phyloP scores from a whole-genome alignment of 768 basidiomycete species.

The Mrakia hoshinonis region DNA sequence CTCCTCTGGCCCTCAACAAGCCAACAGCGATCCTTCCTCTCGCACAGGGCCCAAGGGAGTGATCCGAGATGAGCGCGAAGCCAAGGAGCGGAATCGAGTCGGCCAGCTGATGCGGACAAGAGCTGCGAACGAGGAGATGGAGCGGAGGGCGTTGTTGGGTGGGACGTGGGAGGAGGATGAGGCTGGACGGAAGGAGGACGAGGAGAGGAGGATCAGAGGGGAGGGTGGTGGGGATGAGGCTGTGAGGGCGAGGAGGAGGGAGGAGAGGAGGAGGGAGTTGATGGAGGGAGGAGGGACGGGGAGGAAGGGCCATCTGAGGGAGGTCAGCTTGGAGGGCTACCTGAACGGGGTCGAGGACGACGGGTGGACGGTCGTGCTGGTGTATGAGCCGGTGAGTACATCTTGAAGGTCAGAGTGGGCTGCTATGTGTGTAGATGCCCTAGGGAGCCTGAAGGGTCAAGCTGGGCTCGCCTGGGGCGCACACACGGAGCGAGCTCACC shows the following conservation, averaged over 20 bases:
- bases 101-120: constrained; percentile 6
- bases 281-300: not conserved
- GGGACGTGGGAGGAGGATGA: constrained; percentile 27
- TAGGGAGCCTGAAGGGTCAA: not conserved
- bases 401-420: too few species aligned
- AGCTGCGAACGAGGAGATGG: constrained; percentile 17
- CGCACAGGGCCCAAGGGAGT: constrained; percentile 29
- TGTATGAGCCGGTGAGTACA: constrained; percentile 22
- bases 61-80: constrained; percentile 14
- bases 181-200: constrained; percentile 7
- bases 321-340: constrained; percentile 26
- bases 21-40: not conserved
- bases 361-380: constrained; percentile 24
- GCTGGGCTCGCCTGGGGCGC: too few species aligned
- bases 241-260: not conserved
- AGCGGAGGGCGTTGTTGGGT: constrained; percentile 17
- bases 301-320: constrained; percentile 23
- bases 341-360: constrained; percentile 23
- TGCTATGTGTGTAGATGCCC: not conserved
- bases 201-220: not conserved
- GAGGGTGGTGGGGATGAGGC: not conserved
- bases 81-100: not conserved
- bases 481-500: not conserved
- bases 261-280: not conserved
- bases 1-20: not conserved